Base-by-base conservation (phyloP, 169 alveolate species). In the Plasmodium inui region DNA sequence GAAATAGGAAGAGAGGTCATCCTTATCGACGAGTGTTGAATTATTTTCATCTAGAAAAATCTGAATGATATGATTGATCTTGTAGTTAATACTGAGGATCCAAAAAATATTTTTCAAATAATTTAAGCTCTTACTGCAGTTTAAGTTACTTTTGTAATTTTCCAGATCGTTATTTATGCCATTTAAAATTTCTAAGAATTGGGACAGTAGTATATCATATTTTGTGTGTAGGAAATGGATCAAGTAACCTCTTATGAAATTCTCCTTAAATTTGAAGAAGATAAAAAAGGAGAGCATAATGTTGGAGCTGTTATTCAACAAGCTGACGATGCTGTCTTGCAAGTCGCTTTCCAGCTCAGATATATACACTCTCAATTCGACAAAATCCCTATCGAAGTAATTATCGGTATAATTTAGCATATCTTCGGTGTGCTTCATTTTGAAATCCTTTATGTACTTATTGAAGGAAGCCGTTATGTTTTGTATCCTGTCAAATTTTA, bases 381-480 rank as follows among this genome's bases (percentile, higher is more conserved):
- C 99, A 95, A 97, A 99, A 93, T 98, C 99, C 94, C 99, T 97
- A 96, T 99, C 99, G 93, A 99, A 99, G 71, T 98, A 97, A 84
- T 98, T 99, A 95, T 98, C 97, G 83, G 96, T 97, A 95, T 97
- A 98, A 92, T 99, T 99, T 80, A 99, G 95, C 81, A 99, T 97
- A 95, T 98, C 99, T 81, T 98, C 98, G 50, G 76, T 92, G 73
- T 83, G 93, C 74, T 85, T 89, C 39, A 91, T 46, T 86, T 79
- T 95, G 88, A 82, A 80, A 22, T 83, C 94, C 44, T 97, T 98
- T 89, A 98, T 97, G 82, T 96, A 95, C 67, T 95, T 96, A 92
- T 98, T 97, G 96, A 98, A 99, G 82, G 96, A 93, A 34, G 96
- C 96, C 50, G 98, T 98, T 50, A 98, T 96, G 44, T 92, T 95